Evolutionary conservation across 2,329 filamentous ascomycete genomes (phyloP).

Genomic region (Harringtonia aguacate): DNA sequence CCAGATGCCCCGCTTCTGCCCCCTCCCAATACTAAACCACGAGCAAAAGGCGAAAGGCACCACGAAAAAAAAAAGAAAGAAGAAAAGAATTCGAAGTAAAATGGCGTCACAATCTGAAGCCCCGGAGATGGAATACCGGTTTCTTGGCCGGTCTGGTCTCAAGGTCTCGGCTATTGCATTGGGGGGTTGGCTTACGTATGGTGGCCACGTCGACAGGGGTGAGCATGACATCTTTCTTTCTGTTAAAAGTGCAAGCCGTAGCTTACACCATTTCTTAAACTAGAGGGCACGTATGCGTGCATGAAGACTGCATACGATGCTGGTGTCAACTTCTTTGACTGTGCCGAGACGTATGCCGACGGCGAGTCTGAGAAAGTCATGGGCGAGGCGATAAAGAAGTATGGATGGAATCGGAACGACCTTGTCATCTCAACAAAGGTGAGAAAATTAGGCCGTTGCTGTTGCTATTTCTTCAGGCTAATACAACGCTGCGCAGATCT

Average conservation of each 20-base stretch:
- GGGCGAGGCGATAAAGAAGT: constrained; percentile 41
- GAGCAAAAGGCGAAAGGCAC: too few species aligned
- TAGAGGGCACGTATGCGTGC: constrained; percentile 48
- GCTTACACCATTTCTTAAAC: too few species aligned
- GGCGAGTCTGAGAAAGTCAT: constrained; percentile 40
- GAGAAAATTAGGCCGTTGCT: constrained; percentile 7
- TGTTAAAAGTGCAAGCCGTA: too few species aligned
- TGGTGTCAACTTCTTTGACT: constrained; percentile 56
- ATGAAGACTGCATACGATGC: constrained; percentile 52
- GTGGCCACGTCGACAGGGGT: constrained; percentile 21
- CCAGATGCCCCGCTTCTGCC: too few species aligned
- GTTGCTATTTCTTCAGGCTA: constrained; percentile 27
- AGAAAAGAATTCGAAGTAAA: background rate
- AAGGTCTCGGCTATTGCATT: constrained; percentile 22
- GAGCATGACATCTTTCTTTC: background rate
- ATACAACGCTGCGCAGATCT: constrained; percentile 43
- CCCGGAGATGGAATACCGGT: constrained; percentile 7
- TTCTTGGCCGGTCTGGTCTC: constrained; percentile 8
- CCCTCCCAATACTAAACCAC: too few species aligned
- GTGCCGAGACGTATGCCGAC: constrained; percentile 42
- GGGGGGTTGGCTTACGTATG: constrained; percentile 42
- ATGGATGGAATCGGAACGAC: constrained; percentile 42
- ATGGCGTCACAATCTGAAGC: background rate
- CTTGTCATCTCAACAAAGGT: constrained; percentile 43
- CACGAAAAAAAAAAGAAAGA: background rate